Evolutionary conservation across 805 yeast genomes (phyloP).

Genomic region (Candida berthetii): DNA sequence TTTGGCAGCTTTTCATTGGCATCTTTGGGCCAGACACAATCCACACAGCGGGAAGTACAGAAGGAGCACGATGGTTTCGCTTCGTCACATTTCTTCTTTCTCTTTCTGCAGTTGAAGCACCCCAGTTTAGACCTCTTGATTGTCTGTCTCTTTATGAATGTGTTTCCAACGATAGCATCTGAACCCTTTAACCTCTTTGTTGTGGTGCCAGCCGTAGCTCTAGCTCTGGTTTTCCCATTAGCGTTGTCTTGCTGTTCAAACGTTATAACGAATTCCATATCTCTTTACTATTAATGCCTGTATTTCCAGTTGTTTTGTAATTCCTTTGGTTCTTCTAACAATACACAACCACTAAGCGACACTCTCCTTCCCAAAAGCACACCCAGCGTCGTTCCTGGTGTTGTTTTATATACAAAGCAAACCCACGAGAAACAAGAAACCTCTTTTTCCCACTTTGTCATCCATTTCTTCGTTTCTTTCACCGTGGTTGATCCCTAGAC

Average conservation of each 20-base stretch:
- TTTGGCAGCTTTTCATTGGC: slow-evolving; percentile 11
- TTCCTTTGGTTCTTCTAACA: too few relatives aligned
- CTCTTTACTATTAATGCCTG: too few relatives aligned
- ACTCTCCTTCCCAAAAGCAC: background rate
- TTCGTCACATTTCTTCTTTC: slow-evolving; percentile 63
- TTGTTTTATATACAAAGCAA: too few relatives aligned
- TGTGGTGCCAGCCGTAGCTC: too few relatives aligned
- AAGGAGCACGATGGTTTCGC: slow-evolving; percentile 33
- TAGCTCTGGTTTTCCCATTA: background rate
- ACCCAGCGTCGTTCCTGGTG: background rate
- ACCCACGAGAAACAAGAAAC: background rate
- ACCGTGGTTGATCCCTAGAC: too few relatives aligned
- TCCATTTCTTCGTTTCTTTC: too few relatives aligned
- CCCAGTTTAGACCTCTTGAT: slow-evolving; percentile 8
- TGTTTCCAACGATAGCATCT: background rate
- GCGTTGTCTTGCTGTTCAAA: background rate
- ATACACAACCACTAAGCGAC: too few relatives aligned
- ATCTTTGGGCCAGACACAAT: slow-evolving; percentile 19
- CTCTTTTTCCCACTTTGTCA: too few relatives aligned
- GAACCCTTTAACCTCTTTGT: too few relatives aligned
- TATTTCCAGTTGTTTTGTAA: too few relatives aligned
- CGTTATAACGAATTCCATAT: background rate
- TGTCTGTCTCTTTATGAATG: background rate
- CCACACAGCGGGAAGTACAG: slow-evolving; percentile 29
- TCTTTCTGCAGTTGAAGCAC: slow-evolving; percentile 32